Base-by-base conservation (phyloP, 352 stramenopile species). In the Phytopythium sindhum region DNA sequence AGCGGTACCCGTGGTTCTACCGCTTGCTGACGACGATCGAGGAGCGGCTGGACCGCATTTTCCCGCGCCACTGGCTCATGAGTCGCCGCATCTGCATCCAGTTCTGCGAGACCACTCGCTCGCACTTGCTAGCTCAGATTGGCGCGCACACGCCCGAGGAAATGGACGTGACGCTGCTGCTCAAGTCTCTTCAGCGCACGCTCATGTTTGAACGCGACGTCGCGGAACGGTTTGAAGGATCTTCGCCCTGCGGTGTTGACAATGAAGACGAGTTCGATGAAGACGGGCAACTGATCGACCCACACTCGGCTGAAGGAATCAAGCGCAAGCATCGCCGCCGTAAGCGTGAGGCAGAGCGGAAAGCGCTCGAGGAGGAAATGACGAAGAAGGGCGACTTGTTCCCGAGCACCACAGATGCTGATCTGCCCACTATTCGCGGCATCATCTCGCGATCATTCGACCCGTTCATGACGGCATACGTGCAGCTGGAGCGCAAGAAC, bases 381-480 rank as follows among this genome's bases (percentile, higher is more conserved):
- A 67, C 80, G 45, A 86, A 87, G 66, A 86, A 69, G 17, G 78
- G 77, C 17, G 68, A 80, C 28, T 51, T 88, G 0, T 76, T 75
- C 39, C 65, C 64, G 8, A 57, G 61, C 31, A 39, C 68, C 54
- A 57, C 69, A 4, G 80, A 85, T 29, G 80, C 92, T 39, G 67
- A 48, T 21, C 65, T 93, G 57, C 85, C 80, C 45, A 85, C 74
- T 51, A 77, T 98, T 73, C 65, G 73, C 74, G 69, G 74, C n/a
- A 78, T 98, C 42, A 93, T 97, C 50, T 98, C 91, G 45, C 81
- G 76, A 59, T 95, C 88, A 12, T 99, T 99, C 76, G 96, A 99
- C 62, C 95, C 97, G 44, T 99, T 98, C 78, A 99, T 99, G 96
- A 93, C 88, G 26, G 89, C 96, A 7, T 99, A 99, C 73, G 97